Percentiles rank a stretch among this genome's conserved stretches.
phyloP scores from a whole-genome alignment of 352 stramenopile genomes.

The Phytophthora pinifolia region DNA sequence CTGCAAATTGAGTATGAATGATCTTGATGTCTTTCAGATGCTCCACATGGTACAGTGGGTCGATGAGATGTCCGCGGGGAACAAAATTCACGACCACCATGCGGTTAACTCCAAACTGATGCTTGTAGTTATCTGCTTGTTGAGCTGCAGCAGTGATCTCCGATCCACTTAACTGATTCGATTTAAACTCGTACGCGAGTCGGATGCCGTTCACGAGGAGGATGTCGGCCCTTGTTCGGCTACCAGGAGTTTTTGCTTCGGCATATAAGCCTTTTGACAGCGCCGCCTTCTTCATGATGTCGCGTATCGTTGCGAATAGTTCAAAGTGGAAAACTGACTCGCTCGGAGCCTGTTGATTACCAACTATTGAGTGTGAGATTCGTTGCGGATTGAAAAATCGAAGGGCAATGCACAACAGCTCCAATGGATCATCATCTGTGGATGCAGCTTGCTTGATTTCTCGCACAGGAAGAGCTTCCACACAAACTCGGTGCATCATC shows the following conservation, averaged over 20 bases:
- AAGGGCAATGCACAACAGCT: slow-evolving; percentile 10
- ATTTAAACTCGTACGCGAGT: slow-evolving; percentile 10
- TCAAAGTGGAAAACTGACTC: slow-evolving; percentile 6
- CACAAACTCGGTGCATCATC: slow-evolving; percentile 2
- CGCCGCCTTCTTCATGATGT: slow-evolving; percentile 5
- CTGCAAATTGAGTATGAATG: too few relatives aligned
- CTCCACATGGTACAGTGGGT: too few relatives aligned
- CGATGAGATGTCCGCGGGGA: background rate
- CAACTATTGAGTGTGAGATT: slow-evolving; percentile 3
- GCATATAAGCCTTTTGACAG: slow-evolving; percentile 2
- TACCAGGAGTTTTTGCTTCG: slow-evolving; percentile 8
- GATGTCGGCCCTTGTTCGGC: slow-evolving; percentile 10
- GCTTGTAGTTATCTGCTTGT: slow-evolving; percentile 3
- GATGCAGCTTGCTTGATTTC: slow-evolving; percentile 6
- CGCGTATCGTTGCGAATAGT: slow-evolving; percentile 4
- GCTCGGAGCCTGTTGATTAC: too few relatives aligned
- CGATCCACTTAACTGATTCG: slow-evolving; percentile 2
- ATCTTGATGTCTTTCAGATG: too few relatives aligned
- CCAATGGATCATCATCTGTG: slow-evolving; percentile 4
- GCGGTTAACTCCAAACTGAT: slow-evolving; percentile 5
- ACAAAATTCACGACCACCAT: slow-evolving; percentile 6
- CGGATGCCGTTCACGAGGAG: slow-evolving; percentile 1
- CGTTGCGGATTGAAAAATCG: background rate
- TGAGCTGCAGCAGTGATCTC: slow-evolving; percentile 5
- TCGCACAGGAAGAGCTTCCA: slow-evolving; percentile 7